These are phyloP conservation scores for Pouteria glomerata DNA, from an alignment of 148 eudicot genomes.

Conservation along the genomic window DNA sequence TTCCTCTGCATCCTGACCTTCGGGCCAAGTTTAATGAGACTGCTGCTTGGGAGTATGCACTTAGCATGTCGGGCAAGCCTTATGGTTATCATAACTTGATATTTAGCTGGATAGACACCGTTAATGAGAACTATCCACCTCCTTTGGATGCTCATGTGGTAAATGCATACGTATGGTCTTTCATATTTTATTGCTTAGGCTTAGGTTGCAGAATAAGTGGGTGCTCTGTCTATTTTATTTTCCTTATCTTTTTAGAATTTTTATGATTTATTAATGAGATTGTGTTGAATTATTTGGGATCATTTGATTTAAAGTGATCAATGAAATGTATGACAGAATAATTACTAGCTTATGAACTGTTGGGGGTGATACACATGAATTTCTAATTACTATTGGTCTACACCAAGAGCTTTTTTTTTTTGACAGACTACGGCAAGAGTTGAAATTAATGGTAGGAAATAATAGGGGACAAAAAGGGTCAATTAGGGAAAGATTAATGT, in stretches of 20 bases:
- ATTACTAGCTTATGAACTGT: too few relatives aligned
- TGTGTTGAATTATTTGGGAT: background rate
- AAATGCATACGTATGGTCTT: conserved; percentile 15
- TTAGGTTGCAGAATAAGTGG: background rate
- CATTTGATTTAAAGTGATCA: background rate
- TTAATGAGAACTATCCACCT: conserved; percentile 73
- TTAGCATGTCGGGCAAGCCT: conserved; percentile 72
- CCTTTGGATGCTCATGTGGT: conserved; percentile 93
- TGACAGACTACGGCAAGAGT: too few relatives aligned
- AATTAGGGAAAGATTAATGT: too few relatives aligned
- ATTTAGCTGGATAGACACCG: conserved; percentile 98
- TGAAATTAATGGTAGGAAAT: too few relatives aligned
- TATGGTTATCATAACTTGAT: conserved; percentile 94
- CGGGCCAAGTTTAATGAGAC: conserved; percentile 76
- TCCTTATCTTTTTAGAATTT: background rate
- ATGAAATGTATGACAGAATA: too few relatives aligned
- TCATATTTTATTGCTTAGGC: background rate
- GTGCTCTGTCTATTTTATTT: background rate
- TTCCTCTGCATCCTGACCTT: conserved; percentile 80
- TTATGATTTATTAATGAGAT: background rate
- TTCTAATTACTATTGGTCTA: too few relatives aligned
- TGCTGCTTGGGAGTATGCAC: conserved; percentile 97
- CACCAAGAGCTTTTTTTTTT: too few relatives aligned
- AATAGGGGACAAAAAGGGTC: too few relatives aligned
- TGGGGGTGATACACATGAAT: too few relatives aligned